Conservation (phyloP, 257 asterid species). For the Lycium barbarum region DNA sequence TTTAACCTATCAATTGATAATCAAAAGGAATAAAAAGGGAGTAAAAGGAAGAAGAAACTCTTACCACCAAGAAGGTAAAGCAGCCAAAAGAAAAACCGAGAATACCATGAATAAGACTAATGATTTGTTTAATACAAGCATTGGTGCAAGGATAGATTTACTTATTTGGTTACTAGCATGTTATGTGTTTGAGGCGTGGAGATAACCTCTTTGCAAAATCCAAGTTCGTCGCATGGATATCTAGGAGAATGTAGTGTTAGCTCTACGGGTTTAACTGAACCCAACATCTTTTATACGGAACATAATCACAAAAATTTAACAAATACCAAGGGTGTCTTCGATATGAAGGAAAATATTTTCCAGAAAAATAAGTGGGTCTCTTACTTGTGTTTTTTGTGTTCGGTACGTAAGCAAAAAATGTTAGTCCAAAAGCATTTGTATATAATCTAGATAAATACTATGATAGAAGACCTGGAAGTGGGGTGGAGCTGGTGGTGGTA, state of each 20-base stretch:
- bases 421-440: too few species aligned
- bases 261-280: background rate
- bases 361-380: too few species aligned
- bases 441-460: too few species aligned
- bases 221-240: background rate
- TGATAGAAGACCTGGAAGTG: too few species aligned
- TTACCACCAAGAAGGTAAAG: background rate
- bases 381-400: too few species aligned
- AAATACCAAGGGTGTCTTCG: too few species aligned
- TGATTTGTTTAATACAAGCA: constrained; percentile 2
- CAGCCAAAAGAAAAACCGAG: background rate
- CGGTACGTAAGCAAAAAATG: too few species aligned
- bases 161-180: background rate
- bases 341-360: too few species aligned
- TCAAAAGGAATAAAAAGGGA: too few species aligned
- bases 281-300: background rate
- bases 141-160: background rate
- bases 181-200: background rate
- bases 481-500: too few species aligned
- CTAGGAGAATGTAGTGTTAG: background rate
- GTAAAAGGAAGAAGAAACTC: background rate
- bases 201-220: background rate
- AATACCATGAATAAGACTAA: background rate
- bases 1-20: background rate
- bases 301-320: background rate